Evolutionary conservation across 257 asterid genomes (phyloP).

Genomic region (Cruciata laevipes): DNA sequence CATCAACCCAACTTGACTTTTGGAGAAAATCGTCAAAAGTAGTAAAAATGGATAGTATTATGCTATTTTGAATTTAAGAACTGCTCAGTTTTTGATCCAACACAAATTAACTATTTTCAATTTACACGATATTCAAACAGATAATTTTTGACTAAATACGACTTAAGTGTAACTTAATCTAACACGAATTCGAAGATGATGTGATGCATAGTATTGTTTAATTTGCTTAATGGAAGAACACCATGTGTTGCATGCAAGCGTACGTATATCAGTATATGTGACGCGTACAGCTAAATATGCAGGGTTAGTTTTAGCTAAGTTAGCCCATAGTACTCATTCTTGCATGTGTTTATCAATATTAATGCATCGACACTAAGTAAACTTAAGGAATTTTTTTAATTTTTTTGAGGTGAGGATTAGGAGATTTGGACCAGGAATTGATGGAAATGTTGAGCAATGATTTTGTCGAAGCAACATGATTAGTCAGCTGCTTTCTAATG

Average conservation of each 20-base stretch:
- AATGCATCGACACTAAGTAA: neutral
- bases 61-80: too few relatives aligned
- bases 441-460: conserved; percentile 42
- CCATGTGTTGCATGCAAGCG: too few relatives aligned
- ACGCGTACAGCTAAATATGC: neutral
- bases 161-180: too few relatives aligned
- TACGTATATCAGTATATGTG: neutral
- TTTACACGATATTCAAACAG: too few relatives aligned
- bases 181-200: too few relatives aligned
- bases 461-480: conserved; percentile 46
- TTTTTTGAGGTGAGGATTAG: conserved; percentile 24
- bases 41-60: neutral
- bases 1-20: conserved; percentile 7
- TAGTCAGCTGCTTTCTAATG: conserved; percentile 23
- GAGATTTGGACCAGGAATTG: conserved; percentile 23
- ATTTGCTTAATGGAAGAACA: too few relatives aligned
- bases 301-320: neutral
- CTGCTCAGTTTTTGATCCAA: too few relatives aligned
- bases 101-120: too few relatives aligned
- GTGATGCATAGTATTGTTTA: too few relatives aligned
- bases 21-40: neutral
- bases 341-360: conserved; percentile 15
- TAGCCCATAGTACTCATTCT: neutral
- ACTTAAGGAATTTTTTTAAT: too few relatives aligned
- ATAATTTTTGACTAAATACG: too few relatives aligned